Base-by-base conservation (phyloP, 2,329 filamentous ascomycete species). In the Erysiphe pulchra region DNA sequence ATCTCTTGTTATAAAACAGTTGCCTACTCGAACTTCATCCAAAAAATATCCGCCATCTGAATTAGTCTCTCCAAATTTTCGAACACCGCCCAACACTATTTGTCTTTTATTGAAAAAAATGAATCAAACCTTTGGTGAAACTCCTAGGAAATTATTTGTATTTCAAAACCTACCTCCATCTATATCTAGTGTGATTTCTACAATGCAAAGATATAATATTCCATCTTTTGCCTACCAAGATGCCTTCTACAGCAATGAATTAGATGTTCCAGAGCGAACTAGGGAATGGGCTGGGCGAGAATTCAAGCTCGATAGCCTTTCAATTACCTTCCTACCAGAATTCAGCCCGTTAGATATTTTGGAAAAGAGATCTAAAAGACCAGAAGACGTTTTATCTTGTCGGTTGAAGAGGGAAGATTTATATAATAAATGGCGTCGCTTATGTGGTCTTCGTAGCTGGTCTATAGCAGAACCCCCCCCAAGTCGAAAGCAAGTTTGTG, bases 221-320 rank as follows among this genome's bases (percentile, higher is more conserved):
- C 79, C 80, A 0, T 67, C 77, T 47, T 69, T 80, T 13, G 70
- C 94, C 43, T 92, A 93, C 51, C 81, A 85, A 59, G 77, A 85
- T 56, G 77, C 86, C 0, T 86, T 78, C 55, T 95, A 93, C 57
- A 81, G 85, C 53, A 69, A 81, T 28, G 83, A 92, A 49, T 69
- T 67, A 44, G 90, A 95, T 60, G 80, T 94, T 0, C 85, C 86
- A 12, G 69, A 77, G 36, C 71, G 78, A 45, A 61, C 69, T 31
- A 70, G 83, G 45, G 84, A 93, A 60, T 95, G 93, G 61, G 87
- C 81, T 7, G 87, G 87, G 3, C 75, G 76, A 52, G 81, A 92
- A 53, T 94, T 92, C 57, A 78, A 74, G 47, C 63, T 94, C 7
- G 71, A 75, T 54, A 79, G 85, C 48, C 75, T 70, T 46, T 81